Conservation (phyloP, 805 yeast species). For the Hyphopichia homilentoma region DNA sequence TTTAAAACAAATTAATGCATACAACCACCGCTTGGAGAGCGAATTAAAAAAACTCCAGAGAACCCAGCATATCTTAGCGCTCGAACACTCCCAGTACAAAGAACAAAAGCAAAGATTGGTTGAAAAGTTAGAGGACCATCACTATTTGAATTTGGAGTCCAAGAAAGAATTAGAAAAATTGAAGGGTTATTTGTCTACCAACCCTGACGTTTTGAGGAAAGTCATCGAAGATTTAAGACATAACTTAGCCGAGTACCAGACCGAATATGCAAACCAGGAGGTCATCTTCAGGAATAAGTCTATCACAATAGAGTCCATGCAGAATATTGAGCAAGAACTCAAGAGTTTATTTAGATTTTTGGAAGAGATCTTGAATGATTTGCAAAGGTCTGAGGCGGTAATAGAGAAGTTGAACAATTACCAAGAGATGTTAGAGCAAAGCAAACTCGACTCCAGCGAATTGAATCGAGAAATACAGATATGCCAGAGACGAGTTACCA, state of each 20-base stretch:
- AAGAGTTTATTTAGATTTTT: slow-evolving; percentile 45
- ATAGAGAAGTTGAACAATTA: slow-evolving; percentile 31
- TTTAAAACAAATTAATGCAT: slow-evolving; percentile 37
- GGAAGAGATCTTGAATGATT: slow-evolving; percentile 49
- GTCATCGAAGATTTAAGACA: slow-evolving; percentile 50
- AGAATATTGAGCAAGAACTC: slow-evolving; percentile 34
- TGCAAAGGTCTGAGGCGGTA: slow-evolving; percentile 39
- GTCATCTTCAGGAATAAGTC: slow-evolving; percentile 46
- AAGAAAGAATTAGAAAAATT: slow-evolving; percentile 58
- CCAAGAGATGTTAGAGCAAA: slow-evolving; percentile 39
- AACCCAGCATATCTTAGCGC: slow-evolving; percentile 57
- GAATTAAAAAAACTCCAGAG: slow-evolving; percentile 60
- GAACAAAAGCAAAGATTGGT: slow-evolving; percentile 56
- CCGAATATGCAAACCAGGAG: slow-evolving; percentile 28
- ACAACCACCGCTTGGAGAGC: slow-evolving; percentile 54
- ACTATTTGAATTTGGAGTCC: slow-evolving; percentile 52
- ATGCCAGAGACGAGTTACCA: slow-evolving; percentile 46
- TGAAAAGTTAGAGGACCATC: slow-evolving; percentile 57
- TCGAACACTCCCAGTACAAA: slow-evolving; percentile 63
- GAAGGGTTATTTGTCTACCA: slow-evolving; percentile 55
- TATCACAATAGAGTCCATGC: slow-evolving; percentile 56
- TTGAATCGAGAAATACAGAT: slow-evolving; percentile 42
- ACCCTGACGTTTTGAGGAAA: slow-evolving; percentile 51
- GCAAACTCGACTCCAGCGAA: slow-evolving; percentile 34
- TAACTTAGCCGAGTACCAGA: slow-evolving; percentile 37